A percentile compares a stretch with the other conserved stretches of the same genome.
Evolutionary conservation across 345 rosid genomes (phyloP).

Genomic region (Psidium friedrichsthalianum): DNA sequence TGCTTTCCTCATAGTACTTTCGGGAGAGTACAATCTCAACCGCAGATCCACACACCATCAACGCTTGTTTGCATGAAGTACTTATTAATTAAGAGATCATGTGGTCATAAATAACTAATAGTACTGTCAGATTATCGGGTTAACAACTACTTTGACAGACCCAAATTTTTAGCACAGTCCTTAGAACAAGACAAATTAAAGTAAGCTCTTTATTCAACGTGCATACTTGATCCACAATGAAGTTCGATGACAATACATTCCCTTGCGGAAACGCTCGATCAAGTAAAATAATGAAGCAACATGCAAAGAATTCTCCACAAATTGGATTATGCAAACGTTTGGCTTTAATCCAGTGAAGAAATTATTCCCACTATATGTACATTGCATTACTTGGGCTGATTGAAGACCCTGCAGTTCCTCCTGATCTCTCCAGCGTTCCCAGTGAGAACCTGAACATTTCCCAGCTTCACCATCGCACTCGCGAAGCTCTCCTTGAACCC

Average conservation of each 20-base stretch:
- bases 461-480: conserved; percentile 54
- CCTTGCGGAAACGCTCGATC: neutral
- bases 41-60: too few relatives aligned
- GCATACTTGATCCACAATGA: neutral
- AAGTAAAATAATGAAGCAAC: neutral
- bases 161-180: neutral
- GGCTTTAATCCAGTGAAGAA: neutral
- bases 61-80: too few relatives aligned
- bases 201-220: neutral
- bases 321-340: neutral
- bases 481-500: conserved; percentile 35
- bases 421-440: conserved; percentile 55
- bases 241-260: neutral
- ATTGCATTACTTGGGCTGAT: neutral
- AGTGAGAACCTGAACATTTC: conserved; percentile 31
- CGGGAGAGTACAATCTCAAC: too few relatives aligned
- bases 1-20: too few relatives aligned
- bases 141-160: neutral
- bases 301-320: neutral
- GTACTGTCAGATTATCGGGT: too few relatives aligned
- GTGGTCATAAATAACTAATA: too few relatives aligned
- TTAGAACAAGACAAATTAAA: neutral
- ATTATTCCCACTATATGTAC: neutral
- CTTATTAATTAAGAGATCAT: too few relatives aligned
- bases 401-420: conserved; percentile 44